phyloP scores from a whole-genome alignment of 2,329 filamentous ascomycete species.

The Grosmannia clavigera region DNA sequence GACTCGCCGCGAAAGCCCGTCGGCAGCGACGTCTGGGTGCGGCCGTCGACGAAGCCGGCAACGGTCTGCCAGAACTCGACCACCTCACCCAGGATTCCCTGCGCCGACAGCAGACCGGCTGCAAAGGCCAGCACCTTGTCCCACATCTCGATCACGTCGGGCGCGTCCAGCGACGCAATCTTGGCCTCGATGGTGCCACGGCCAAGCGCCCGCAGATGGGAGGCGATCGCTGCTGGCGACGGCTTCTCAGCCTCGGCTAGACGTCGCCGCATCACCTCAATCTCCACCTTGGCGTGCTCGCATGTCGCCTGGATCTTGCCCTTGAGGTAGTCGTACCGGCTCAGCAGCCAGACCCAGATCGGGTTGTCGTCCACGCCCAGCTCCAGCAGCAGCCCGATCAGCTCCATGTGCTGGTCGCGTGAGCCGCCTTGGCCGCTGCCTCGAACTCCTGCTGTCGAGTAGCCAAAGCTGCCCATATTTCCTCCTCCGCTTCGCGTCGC shows the following conservation, averaged over 20 bases:
- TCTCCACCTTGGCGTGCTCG: conserved; percentile 80
- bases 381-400: conserved; percentile 82
- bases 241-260: conserved; percentile 59
- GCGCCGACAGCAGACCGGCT: conserved; percentile 58
- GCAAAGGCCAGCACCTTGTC: conserved; percentile 72
- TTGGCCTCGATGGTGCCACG: conserved; percentile 53
- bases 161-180: conserved; percentile 56
- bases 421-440: conserved; percentile 29
- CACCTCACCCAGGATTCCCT: conserved; percentile 78
- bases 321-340: conserved; percentile 80
- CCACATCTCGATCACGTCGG: conserved; percentile 82
- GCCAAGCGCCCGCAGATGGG: conserved; percentile 62
- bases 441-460: conserved; percentile 18
- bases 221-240: conserved; percentile 53
- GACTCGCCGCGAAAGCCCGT: conserved; percentile 73
- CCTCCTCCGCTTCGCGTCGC: background rate
- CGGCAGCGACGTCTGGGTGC: conserved; percentile 67
- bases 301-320: conserved; percentile 68
- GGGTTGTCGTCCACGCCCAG: conserved; percentile 91
- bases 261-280: conserved; percentile 76
- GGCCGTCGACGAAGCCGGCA: conserved; percentile 79
- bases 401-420: conserved; percentile 79
- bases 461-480: no score
- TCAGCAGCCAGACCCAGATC: conserved; percentile 91
- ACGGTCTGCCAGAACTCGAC: conserved; percentile 90